A percentile compares a stretch with the other conserved stretches of the same genome.
These are phyloP conservation scores for Eimeria sp. DNA, from an alignment of 169 alveolate species.

Conservation along the genomic window DNA sequence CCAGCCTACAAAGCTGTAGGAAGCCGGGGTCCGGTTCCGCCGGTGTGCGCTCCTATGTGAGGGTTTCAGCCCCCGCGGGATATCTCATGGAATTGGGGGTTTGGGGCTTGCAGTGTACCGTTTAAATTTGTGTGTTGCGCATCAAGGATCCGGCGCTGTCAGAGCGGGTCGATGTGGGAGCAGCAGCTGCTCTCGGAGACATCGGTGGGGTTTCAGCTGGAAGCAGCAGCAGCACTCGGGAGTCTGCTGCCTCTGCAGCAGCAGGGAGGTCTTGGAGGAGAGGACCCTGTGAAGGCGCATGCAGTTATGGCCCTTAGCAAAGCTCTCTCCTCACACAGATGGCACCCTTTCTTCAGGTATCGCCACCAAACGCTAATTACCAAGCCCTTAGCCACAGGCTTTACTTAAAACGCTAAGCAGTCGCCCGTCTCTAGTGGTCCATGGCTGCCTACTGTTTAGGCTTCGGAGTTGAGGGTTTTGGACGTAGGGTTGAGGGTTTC, in stretches of 20 bases:
- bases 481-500: too few relatives aligned
- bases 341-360: conserved; percentile 79
- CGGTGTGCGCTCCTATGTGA: too few relatives aligned
- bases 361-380: too few relatives aligned
- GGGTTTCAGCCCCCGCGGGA: too few relatives aligned
- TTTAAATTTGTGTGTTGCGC: too few relatives aligned
- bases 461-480: too few relatives aligned
- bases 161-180: conserved; percentile 91
- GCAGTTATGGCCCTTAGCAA: conserved; percentile 62
- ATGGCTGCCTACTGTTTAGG: too few relatives aligned
- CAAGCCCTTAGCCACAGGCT: too few relatives aligned
- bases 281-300: conserved; percentile 34
- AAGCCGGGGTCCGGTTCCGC: too few relatives aligned
- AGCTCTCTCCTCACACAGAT: conserved; percentile 76
- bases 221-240: conserved; percentile 84
- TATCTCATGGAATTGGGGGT: background rate
- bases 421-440: too few relatives aligned
- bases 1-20: too few relatives aligned
- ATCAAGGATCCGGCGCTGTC: conserved; percentile 86
- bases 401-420: too few relatives aligned
- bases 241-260: conserved; percentile 7
- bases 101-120: background rate
- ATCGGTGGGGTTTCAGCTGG: conserved; percentile 88
- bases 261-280: conserved; percentile 1
- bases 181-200: conserved; percentile 92